phyloP scores from a whole-genome alignment of 2,329 filamentous ascomycete genomes.

The Tolypocladium cylindrosporum region DNA sequence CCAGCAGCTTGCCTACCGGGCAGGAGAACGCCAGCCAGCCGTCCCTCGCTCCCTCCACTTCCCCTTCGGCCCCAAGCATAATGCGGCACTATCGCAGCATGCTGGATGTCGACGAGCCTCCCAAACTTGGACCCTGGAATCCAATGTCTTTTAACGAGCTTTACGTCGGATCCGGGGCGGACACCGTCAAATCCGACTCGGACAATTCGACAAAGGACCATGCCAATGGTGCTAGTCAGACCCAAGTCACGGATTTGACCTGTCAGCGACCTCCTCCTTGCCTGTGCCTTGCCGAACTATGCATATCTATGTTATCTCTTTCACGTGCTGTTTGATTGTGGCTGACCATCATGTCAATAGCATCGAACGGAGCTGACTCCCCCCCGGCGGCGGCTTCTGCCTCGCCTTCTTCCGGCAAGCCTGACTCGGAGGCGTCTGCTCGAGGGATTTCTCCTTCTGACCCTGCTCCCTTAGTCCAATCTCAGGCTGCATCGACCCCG shows the following conservation, averaged over 20 bases:
- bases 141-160: slow-evolving; percentile 39
- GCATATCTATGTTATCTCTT: background rate
- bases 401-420: slow-evolving; percentile 29
- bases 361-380: slow-evolving; percentile 35
- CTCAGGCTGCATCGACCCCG: slow-evolving; percentile 37
- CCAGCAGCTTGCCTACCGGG: slow-evolving; percentile 18
- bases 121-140: slow-evolving; percentile 31
- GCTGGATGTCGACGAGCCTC: slow-evolving; percentile 40
- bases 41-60: slow-evolving; percentile 2
- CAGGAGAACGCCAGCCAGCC: slow-evolving; percentile 6
- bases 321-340: slow-evolving; percentile 1
- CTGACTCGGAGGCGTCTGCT: slow-evolving; percentile 13
- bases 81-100: slow-evolving; percentile 38
- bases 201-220: background rate
- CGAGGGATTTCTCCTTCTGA: slow-evolving; percentile 27
- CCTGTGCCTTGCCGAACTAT: slow-evolving; percentile 6
- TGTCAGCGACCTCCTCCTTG: slow-evolving; percentile 24
- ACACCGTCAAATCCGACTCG: slow-evolving; percentile 7
- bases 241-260: slow-evolving; percentile 9
- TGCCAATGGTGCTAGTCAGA: background rate
- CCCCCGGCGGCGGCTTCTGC: slow-evolving; percentile 31
- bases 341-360: slow-evolving; percentile 18
- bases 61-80: slow-evolving; percentile 7
- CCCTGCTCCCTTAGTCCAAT: slow-evolving; percentile 18
- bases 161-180: slow-evolving; percentile 18